Percentiles rank a stretch among this genome's conserved stretches.
Evolutionary conservation across 768 basidiomycete species (phyloP).

Genomic region (Termitomyces heimii): DNA sequence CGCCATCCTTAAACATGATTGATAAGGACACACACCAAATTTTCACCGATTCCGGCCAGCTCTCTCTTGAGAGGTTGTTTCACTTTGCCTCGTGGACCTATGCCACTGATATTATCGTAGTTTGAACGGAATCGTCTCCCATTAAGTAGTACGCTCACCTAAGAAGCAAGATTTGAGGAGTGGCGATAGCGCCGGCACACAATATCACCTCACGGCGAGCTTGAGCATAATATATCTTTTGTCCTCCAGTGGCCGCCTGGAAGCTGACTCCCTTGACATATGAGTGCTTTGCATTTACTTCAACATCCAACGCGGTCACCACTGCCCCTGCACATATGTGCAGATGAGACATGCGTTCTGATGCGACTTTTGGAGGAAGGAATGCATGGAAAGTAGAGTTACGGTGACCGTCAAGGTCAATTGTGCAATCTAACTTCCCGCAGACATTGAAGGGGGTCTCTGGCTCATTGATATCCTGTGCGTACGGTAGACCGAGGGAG

Average conservation of each 20-base stretch:
- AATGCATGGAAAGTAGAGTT: conserved; percentile 18
- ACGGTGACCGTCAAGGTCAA: conserved; percentile 14
- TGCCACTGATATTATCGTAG: conserved; percentile 21
- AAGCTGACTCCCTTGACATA: conserved; percentile 1
- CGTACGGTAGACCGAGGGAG: conserved; percentile 16
- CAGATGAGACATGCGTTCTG: conserved; percentile 11
- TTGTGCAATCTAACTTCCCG: conserved; percentile 15
- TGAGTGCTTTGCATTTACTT: not conserved
- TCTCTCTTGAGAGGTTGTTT: conserved; percentile 20
- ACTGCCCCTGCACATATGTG: conserved; percentile 16
- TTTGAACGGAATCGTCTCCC: too few species aligned
- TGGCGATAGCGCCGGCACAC: conserved; percentile 34
- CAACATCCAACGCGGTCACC: conserved; percentile 12
- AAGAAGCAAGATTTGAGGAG: conserved; percentile 34
- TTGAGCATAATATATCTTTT: not conserved
- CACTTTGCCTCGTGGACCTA: conserved; percentile 34
- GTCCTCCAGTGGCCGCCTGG: not conserved
- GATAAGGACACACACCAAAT: conserved; percentile 17
- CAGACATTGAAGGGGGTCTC: conserved; percentile 12
- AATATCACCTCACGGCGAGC: conserved; percentile 19
- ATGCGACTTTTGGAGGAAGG: conserved; percentile 12
- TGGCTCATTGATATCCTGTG: conserved; percentile 15
- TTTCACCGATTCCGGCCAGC: conserved; percentile 26
- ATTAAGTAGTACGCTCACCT: conserved; percentile 13
- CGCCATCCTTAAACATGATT: too few species aligned